A percentile compares a stretch with the other conserved stretches of the same genome.
These are phyloP conservation scores for Kluyveromyces siamensis DNA, from an alignment of 805 yeast genomes.

Conservation along the genomic window DNA sequence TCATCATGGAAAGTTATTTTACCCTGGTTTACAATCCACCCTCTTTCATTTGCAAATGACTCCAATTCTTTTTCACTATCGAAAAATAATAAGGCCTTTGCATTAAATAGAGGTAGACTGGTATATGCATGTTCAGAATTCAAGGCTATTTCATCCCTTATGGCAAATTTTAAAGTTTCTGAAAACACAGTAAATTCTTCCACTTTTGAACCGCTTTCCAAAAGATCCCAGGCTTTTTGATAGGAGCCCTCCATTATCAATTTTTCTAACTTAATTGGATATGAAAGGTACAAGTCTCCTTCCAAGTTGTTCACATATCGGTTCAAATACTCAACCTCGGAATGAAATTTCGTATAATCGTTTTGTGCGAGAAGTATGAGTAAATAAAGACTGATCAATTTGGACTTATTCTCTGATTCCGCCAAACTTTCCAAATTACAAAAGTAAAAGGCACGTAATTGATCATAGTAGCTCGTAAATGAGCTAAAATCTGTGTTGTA, in stretches of 20 bases:
- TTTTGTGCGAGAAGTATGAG: conserved; percentile 73
- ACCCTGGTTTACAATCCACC: conserved; percentile 52
- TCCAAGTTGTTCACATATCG: conserved; percentile 40
- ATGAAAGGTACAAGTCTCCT: conserved; percentile 60
- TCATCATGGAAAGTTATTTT: conserved; percentile 38
- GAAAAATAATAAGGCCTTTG: conserved; percentile 71
- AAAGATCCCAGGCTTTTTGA: conserved; percentile 77
- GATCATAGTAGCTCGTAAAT: conserved; percentile 67
- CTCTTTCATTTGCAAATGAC: conserved; percentile 41
- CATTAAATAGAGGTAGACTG: conserved; percentile 69
- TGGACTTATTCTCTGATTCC: conserved; percentile 53
- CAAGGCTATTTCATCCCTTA: conserved; percentile 76
- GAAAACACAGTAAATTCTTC: conserved; percentile 76
- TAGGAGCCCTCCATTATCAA: conserved; percentile 96
- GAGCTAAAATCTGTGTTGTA: conserved; percentile 49
- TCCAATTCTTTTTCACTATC: conserved; percentile 46
- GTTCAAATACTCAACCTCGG: conserved; percentile 70
- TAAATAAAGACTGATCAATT: conserved; percentile 68
- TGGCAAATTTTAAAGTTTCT: conserved; percentile 63
- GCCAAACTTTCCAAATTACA: conserved; percentile 25
- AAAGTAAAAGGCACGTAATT: conserved; percentile 70
- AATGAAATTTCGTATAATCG: conserved; percentile 79
- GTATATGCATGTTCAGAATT: conserved; percentile 75
- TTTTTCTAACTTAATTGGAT: conserved; percentile 83
- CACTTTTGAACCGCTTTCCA: conserved; percentile 35